phyloP scores from a whole-genome alignment of 176 grass and related monocot species.

The Avena eriantha region DNA sequence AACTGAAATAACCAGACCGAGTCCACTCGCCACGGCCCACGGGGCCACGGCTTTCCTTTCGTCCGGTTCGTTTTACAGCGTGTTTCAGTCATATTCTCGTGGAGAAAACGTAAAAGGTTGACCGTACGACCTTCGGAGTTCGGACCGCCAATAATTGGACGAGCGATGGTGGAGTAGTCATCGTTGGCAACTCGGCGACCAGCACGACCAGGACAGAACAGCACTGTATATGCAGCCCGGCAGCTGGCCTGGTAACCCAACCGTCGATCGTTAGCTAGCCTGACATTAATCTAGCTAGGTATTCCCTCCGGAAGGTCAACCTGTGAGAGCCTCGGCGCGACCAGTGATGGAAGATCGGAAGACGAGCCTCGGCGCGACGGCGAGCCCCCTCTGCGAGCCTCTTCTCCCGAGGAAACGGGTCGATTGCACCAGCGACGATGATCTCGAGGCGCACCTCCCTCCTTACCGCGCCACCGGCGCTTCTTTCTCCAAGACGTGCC shows the following conservation, averaged over 20 bases:
- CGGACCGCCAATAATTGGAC: not conserved
- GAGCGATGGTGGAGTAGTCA: not conserved
- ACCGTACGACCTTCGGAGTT: not conserved
- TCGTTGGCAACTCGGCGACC: no score
- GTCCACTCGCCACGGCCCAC: not conserved
- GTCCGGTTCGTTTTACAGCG: not conserved
- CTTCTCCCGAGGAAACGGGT: not conserved
- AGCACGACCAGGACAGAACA: no score
- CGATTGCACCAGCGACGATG: not conserved
- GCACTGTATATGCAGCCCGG: not conserved
- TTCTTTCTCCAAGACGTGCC: slow-evolving; percentile 18
- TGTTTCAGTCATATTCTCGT: not conserved
- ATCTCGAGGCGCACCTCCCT: not conserved
- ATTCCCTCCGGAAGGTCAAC: not conserved
- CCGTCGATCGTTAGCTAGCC: not conserved
- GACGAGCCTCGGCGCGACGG: not conserved
- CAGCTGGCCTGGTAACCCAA: not conserved
- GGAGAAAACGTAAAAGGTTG: not conserved
- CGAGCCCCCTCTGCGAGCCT: not conserved
- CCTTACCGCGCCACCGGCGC: not conserved
- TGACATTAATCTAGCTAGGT: not conserved
- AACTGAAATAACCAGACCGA: no score
- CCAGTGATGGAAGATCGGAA: not conserved
- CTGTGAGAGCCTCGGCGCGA: not conserved
- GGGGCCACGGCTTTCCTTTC: no score